A percentile compares a stretch with the other conserved stretches of the same genome.
phyloP scores from a whole-genome alignment of 73 alveolate genomes.

The Uronychia binucleata region DNA sequence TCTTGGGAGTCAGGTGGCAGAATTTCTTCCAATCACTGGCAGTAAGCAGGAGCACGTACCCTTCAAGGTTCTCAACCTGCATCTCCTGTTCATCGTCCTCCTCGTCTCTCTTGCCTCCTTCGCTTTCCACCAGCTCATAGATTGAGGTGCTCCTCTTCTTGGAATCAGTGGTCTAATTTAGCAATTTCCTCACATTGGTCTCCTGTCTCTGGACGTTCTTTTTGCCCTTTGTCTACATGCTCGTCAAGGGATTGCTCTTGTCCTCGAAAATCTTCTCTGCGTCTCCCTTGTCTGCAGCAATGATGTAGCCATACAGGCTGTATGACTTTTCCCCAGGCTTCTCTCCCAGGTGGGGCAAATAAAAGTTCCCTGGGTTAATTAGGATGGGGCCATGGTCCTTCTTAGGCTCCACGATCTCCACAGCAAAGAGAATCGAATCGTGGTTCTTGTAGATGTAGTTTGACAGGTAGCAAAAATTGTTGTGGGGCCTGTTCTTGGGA shows the following conservation, averaged over 20 bases:
- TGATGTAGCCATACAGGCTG: slow-evolving; percentile 68
- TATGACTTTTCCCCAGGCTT: slow-evolving; percentile 23
- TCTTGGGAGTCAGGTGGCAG: slow-evolving; percentile 82
- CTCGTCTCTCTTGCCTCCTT: slow-evolving; percentile 33
- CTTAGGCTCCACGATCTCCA: slow-evolving; percentile 83
- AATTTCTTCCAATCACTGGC: slow-evolving; percentile 68
- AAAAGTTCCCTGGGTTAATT: slow-evolving; percentile 85
- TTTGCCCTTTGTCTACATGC: no score
- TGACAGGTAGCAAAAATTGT: slow-evolving; percentile 81
- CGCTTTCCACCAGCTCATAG: slow-evolving; percentile 5
- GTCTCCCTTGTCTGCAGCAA: slow-evolving; percentile 66
- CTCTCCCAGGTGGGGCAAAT: slow-evolving; percentile 67
- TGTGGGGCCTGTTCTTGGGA: slow-evolving; percentile 66
- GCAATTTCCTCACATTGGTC: neutral
- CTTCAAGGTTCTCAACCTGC: slow-evolving; percentile 68
- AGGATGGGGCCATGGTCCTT: slow-evolving; percentile 76
- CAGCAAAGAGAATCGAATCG: slow-evolving; percentile 86
- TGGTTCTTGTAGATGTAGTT: slow-evolving; percentile 77
- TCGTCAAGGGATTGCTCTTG: neutral
- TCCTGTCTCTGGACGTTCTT: neutral
- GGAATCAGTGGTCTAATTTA: neutral
- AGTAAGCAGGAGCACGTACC: slow-evolving; percentile 3
- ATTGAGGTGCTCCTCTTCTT: slow-evolving; percentile 9
- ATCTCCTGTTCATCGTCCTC: slow-evolving; percentile 67
- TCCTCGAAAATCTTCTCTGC: slow-evolving; percentile 70